phyloP scores from a whole-genome alignment of 2,329 filamentous ascomycete species.

The Pyrenophora graminea region DNA sequence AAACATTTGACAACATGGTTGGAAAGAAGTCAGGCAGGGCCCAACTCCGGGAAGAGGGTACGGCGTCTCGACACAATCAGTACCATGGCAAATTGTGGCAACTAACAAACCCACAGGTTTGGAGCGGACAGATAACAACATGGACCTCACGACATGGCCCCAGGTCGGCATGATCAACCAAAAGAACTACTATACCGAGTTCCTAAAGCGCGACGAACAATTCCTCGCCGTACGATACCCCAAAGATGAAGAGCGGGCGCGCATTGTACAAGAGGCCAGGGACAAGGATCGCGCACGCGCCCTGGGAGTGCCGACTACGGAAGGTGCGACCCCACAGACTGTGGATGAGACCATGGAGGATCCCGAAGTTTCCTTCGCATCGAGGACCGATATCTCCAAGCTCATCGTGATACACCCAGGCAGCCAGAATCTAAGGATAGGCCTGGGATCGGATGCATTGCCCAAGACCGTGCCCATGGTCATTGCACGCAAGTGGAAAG shows the following conservation, averaged over 20 bases:
- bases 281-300: slow-evolving; percentile 86
- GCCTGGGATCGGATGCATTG: slow-evolving; percentile 91
- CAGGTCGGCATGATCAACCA: slow-evolving; percentile 94
- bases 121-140: slow-evolving; percentile 96
- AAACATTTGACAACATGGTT: slow-evolving; percentile 55
- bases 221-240: slow-evolving; percentile 86
- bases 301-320: slow-evolving; percentile 62
- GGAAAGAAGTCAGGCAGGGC: slow-evolving; percentile 69
- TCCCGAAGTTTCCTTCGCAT: slow-evolving; percentile 30
- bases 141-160: slow-evolving; percentile 94
- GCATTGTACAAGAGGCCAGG: slow-evolving; percentile 82
- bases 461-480: slow-evolving; percentile 95
- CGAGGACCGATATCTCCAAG: slow-evolving; percentile 72
- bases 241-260: slow-evolving; percentile 81
- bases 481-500: slow-evolving; percentile 76
- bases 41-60: slow-evolving; percentile 64
- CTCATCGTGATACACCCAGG: slow-evolving; percentile 94
- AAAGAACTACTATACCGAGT: slow-evolving; percentile 95
- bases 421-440: slow-evolving; percentile 92
- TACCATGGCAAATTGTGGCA: neutral
- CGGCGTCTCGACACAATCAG: slow-evolving; percentile 9
- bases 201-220: slow-evolving; percentile 97
- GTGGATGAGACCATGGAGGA: slow-evolving; percentile 41
- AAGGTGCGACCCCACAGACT: slow-evolving; percentile 29
- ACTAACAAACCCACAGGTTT: slow-evolving; percentile 64